phyloP scores from a whole-genome alignment of 2,329 filamentous ascomycete genomes.

The Botryotinia narcissicola region DNA sequence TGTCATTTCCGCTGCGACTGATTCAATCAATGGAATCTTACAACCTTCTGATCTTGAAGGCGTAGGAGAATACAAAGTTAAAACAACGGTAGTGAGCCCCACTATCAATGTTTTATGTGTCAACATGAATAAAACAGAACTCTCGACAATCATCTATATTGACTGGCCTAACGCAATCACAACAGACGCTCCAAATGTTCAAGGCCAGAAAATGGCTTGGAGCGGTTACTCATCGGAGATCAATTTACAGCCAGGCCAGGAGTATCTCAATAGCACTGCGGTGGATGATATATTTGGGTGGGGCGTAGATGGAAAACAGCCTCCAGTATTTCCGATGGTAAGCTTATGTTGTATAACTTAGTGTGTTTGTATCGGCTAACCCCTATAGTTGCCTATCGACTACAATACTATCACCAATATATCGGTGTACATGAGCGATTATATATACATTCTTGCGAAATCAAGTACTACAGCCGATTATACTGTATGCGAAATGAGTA shows the following conservation, averaged over 20 bases:
- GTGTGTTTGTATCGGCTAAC: slow-evolving; percentile 2
- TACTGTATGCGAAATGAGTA: slow-evolving; percentile 61
- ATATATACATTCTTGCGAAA: slow-evolving; percentile 67
- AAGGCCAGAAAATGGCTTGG: slow-evolving; percentile 39
- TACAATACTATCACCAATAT: slow-evolving; percentile 67
- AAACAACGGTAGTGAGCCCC: slow-evolving; percentile 68
- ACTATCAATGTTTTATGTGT: slow-evolving; percentile 71
- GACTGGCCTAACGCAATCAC: slow-evolving; percentile 51
- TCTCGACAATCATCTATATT: slow-evolving; percentile 63
- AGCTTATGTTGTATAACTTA: slow-evolving; percentile 21
- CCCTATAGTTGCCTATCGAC: slow-evolving; percentile 50
- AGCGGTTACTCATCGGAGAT: slow-evolving; percentile 44
- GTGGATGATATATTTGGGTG: slow-evolving; percentile 72
- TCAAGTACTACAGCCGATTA: slow-evolving; percentile 48
- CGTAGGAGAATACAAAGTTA: slow-evolving; percentile 65
- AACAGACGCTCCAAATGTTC: slow-evolving; percentile 38
- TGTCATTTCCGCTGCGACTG: slow-evolving; percentile 61
- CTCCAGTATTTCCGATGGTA: slow-evolving; percentile 52
- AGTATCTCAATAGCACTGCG: slow-evolving; percentile 54
- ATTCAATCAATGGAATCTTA: slow-evolving; percentile 61
- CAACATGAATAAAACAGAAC: slow-evolving; percentile 57
- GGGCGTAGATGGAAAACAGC: slow-evolving; percentile 50
- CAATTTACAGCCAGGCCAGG: slow-evolving; percentile 36
- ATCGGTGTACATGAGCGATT: slow-evolving; percentile 46
- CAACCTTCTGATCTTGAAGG: slow-evolving; percentile 65